Evolutionary conservation across 1,284 basidiomycete genomes (phyloP), one percentile per base, ranked within the genome.

Genomic region (Pisolithus thermaeus): DNA sequence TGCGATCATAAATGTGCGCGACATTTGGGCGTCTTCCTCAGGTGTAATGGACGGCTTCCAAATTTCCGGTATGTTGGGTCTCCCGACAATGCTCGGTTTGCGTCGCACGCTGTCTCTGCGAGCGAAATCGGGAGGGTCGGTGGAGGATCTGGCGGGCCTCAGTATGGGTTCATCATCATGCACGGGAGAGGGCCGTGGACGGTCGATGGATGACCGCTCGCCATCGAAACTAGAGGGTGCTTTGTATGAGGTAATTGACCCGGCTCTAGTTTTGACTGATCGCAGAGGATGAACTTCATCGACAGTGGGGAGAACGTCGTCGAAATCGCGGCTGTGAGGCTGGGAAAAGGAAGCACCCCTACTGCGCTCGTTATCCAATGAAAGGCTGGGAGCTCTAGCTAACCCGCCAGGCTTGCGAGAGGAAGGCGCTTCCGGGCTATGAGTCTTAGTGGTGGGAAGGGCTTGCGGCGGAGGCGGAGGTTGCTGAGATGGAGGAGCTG

Each of bases 1-100:
- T 12, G 66, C 66, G 22, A 73, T 55, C 7, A 58, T 55, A 49
- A 64, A 66, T 2, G 69, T 63, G 49, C 67, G 70, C 7, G 69
- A 66, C 53, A 67, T 59, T n/a, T 68, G 63, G 0, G 65, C 61
- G 46, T 77, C 76, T 43, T 77, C 73, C 49, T 72, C 70, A 0
- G 70, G 66, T 0, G 73, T 70, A 14, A 73, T 69, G 0, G 69
- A 61, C 4, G 76, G 74, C 40, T 67, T 74, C 77, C 77, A 77
- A 35, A 75, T 60, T 51, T 73, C 70, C 12, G 70, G 73, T 1
- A 61, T 58, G 47, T 57, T 55, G 22, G 56, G 55, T 14, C 56
- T 51, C 7, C 51, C 46, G 16, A 43, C 54, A 52, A 67, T 57
- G 55, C 66, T 66, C 11, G 63, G 57, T 41, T 67, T 67, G 14